Evolutionary conservation across 2,329 filamentous ascomycete species (phyloP), one percentile per base, ranked within the genome.

Genomic region (Trichoderma oligosporum): DNA sequence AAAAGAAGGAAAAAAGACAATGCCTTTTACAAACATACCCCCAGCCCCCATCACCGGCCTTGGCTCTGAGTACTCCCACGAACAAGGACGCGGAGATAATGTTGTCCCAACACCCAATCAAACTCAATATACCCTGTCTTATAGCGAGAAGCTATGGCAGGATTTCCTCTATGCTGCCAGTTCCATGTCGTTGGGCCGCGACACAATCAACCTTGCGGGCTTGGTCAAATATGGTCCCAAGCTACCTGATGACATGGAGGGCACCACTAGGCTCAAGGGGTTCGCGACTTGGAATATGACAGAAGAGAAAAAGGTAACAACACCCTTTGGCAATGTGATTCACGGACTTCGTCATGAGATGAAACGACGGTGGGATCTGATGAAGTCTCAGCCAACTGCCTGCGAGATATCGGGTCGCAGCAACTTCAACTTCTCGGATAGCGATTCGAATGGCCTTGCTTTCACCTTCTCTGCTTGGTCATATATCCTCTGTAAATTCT

Each of bases 401-500:
- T 58, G 56, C 22, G 41, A 49, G 31, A 25, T 58, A 39, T 55
- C 56, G 7, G 31, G 24, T 22, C 47, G 20, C 16, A 58, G 25
- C 18, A 44, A 24, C 29, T 58, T 58, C 11, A 16, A 16, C 6
- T 35, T 36, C 9, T 29, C 42, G 14, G 48, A 58, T 12, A 44
- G 47, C 38, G 16, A 35, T 11, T 58, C 48, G 3, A 58, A 58
- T 12, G 56, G 56, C 3, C 47, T 54, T 4, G 33, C 39, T n/a
- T 46, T 52, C 12, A 39, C 55, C n/a, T 58, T 58, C 24, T 25
- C 55, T 11, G 56, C 47, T 11, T 58, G 56, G 56, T 14, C 56
- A 4, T 58, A 58, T 25, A 55, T 58, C 14, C 16, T 58, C 2
- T 22, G 38, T n/a, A 41, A 8, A 16, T 38, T 31, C 22, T 18